Percentiles rank a stretch among this genome's conserved stretches.
These are phyloP conservation scores for Globisporangium megalacanthum DNA, from an alignment of 352 stramenopile genomes.

Conservation along the genomic window DNA sequence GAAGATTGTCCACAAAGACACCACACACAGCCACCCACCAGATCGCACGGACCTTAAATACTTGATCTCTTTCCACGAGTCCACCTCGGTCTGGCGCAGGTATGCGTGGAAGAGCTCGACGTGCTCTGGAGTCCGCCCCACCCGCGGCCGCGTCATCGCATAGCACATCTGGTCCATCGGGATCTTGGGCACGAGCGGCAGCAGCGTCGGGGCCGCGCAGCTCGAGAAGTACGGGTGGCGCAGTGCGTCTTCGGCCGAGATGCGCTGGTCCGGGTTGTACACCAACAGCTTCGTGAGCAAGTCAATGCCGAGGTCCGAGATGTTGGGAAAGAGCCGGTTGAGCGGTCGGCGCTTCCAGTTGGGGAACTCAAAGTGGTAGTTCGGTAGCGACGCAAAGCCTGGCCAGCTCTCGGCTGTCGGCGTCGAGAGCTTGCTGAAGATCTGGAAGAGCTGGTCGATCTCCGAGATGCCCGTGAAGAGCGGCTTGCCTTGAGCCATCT, in stretches of 20 bases:
- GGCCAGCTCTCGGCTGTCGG: slow-evolving; percentile 96
- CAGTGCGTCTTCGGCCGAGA: slow-evolving; percentile 76
- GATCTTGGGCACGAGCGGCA: slow-evolving; percentile 52
- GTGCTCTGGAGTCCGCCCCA: slow-evolving; percentile 56
- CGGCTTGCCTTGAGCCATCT: slow-evolving; percentile 90
- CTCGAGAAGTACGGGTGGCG: slow-evolving; percentile 78
- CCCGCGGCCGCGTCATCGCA: slow-evolving; percentile 37
- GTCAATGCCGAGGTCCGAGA: slow-evolving; percentile 67
- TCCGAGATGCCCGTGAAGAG: slow-evolving; percentile 80
- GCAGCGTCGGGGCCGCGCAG: slow-evolving; percentile 28
- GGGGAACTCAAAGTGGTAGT: slow-evolving; percentile 92
- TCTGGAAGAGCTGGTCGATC: slow-evolving; percentile 85
- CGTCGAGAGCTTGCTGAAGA: slow-evolving; percentile 94
- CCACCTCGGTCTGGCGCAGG: slow-evolving; percentile 66
- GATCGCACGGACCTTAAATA: slow-evolving; percentile 59
- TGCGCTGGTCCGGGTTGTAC: slow-evolving; percentile 80
- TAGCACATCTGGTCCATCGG: slow-evolving; percentile 79
- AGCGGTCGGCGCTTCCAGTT: slow-evolving; percentile 71
- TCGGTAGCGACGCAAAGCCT: slow-evolving; percentile 94
- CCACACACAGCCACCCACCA: background rate
- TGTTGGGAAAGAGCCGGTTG: slow-evolving; percentile 63
- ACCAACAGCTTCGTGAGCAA: slow-evolving; percentile 70
- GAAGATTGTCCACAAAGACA: background rate
- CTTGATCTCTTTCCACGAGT: slow-evolving; percentile 85
- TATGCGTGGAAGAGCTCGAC: slow-evolving; percentile 78